phyloP scores from a whole-genome alignment of 2,329 filamentous ascomycete species.

The Scorias spongiosa region DNA sequence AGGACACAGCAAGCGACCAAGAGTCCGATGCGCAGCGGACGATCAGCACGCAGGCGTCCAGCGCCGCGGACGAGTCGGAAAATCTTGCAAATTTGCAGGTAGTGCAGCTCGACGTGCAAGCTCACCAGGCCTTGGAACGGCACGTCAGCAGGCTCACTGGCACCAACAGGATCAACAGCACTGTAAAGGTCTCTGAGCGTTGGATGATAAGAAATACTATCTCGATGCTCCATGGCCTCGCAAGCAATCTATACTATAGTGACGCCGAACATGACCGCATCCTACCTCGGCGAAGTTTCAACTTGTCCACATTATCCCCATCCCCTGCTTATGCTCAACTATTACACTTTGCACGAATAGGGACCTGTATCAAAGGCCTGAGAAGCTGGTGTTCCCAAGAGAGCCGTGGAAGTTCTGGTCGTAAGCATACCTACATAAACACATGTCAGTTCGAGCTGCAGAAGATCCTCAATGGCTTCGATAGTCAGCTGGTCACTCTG shows the following conservation, averaged over 20 bases:
- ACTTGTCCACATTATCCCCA: conserved; percentile 6
- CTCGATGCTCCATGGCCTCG: conserved; percentile 70
- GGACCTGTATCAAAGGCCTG: conserved; percentile 31
- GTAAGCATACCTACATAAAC: background rate
- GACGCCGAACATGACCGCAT: background rate
- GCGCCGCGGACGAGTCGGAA: conserved; percentile 22
- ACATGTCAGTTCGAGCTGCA: background rate
- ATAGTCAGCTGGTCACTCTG: background rate
- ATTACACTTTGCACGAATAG: conserved; percentile 32
- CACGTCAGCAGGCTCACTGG: background rate
- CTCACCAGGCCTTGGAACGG: background rate
- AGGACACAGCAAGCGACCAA: conserved; percentile 25
- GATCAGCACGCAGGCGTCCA: conserved; percentile 22
- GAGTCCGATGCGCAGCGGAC: conserved; percentile 12
- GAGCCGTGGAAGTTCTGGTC: background rate
- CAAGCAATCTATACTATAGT: conserved; percentile 47
- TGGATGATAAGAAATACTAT: conserved; percentile 62
- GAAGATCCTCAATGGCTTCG: background rate
- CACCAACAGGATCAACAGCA: conserved; percentile 3
- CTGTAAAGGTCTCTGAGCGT: conserved; percentile 46
- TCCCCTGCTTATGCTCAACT: conserved; percentile 24
- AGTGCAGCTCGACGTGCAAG: conserved; percentile 4
- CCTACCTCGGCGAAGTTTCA: background rate
- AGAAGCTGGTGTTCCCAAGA: conserved; percentile 29
- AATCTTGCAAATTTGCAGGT: conserved; percentile 21